These are phyloP conservation scores for Dryas drummondii DNA, from an alignment of 306 rosid species.

Conservation along the genomic window DNA sequence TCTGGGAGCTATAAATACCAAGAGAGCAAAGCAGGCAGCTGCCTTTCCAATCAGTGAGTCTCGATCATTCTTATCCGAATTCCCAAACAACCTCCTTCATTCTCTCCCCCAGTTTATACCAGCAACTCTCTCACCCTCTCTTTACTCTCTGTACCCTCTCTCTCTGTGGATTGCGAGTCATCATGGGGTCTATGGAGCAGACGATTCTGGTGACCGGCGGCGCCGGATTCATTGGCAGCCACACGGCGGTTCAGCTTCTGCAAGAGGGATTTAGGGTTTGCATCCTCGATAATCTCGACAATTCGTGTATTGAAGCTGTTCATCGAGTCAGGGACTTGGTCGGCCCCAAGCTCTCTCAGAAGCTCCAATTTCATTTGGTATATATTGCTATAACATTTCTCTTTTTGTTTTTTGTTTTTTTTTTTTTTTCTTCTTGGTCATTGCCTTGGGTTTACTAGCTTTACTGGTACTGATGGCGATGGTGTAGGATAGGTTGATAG, in stretches of 20 bases:
- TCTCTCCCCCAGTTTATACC: neutral
- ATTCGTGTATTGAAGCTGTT: conserved; percentile 67
- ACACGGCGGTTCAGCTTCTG: conserved; percentile 89
- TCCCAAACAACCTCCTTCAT: neutral
- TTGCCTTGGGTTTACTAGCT: neutral
- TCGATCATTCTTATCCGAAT: neutral
- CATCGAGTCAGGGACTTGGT: conserved; percentile 67
- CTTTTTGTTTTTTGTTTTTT: neutral
- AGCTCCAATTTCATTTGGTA: conserved; percentile 68
- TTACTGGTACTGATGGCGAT: too few relatives aligned
- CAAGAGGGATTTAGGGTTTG: conserved; percentile 57
- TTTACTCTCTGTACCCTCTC: neutral
- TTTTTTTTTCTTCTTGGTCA: neutral
- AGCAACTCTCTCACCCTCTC: neutral
- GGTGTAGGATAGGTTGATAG: too few relatives aligned
- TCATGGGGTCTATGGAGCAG: conserved; percentile 51
- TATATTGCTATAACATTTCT: neutral
- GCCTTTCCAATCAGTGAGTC: too few relatives aligned
- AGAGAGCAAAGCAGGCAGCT: neutral
- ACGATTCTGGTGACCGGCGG: conserved; percentile 83
- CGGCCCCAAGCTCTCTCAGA: conserved; percentile 68
- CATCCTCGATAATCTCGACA: conserved; percentile 72
- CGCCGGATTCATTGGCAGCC: conserved; percentile 86
- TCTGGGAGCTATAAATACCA: too few relatives aligned
- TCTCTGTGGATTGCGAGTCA: too few relatives aligned